Base-by-base conservation (phyloP, 2,329 filamentous ascomycete species). In the Alternaria dauci region DNA sequence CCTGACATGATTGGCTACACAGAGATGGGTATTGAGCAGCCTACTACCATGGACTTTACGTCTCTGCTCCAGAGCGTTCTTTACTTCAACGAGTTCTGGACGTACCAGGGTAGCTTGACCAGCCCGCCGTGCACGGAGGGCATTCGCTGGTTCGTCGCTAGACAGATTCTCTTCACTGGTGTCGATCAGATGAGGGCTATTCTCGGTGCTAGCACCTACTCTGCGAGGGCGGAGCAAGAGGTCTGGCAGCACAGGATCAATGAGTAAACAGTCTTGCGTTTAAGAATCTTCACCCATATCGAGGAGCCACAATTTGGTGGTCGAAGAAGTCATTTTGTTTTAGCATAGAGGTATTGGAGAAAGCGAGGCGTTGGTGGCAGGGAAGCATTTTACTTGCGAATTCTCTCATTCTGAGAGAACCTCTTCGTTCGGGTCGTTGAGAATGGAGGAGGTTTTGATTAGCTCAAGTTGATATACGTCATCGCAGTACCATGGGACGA, bases 241-340 rank as follows among this genome's bases (percentile, higher is more conserved):
- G 77, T 82, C 38, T 84, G 81, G 82, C 69, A 76, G 58, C 82
- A 84, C 70, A 70, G 76, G n/a, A 77, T 82, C 61, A 82, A 83
- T 57, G 71, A 76, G 38, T 80, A 65, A 7, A 50, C 2, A 2
- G 7, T 2, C 9, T 12, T 12, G 25, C 8, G 5, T 16, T 7
- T 18, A 5, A 12, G 11, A 5, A 18, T 46, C 4, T 18, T 30
- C 8, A 50, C 4, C 20, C 8, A n/a, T 36, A 20, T 16, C 1
- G 14, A 36, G 18, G 14, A 50, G 14, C 30, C 18, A 9, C 18
- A 14, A n/a, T 14, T n/a, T 36, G 46, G 30, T 36, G 4, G 14
- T 34, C n/a, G 46, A 9, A 16, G 20, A 25, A 25, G 1, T 18
- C 4, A 14, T 30, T 25, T 36, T 18, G 18, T 42, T 30, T 12